phyloP scores from a whole-genome alignment of 2,329 filamentous ascomycete genomes.

The Parafenestella ontariensis region DNA sequence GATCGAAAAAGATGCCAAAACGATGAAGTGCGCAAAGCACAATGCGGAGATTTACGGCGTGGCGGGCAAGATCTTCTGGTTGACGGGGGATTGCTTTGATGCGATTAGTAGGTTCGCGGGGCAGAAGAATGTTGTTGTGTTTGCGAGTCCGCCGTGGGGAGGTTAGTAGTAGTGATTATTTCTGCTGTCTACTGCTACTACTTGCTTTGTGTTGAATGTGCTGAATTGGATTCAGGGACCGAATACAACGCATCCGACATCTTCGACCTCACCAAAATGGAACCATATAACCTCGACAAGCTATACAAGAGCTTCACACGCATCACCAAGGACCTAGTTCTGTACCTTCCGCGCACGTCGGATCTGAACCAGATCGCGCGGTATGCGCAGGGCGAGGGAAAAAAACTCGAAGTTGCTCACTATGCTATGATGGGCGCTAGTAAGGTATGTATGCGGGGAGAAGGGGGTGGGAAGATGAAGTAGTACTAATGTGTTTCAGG shows the following conservation, averaged over 20 bases:
- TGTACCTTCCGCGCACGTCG: constrained; percentile 77
- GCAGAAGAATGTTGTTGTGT: constrained; percentile 65
- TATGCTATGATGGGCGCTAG: constrained; percentile 92
- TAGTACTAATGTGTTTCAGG: constrained; percentile 38
- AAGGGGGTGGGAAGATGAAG: background rate
- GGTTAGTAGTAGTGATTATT: constrained; percentile 55
- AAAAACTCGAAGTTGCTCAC: constrained; percentile 61
- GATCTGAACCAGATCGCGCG: constrained; percentile 49
- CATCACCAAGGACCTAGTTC: constrained; percentile 63
- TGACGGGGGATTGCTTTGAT: constrained; percentile 86
- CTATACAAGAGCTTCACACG: constrained; percentile 51
- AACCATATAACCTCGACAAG: constrained; percentile 74
- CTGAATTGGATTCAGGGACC: constrained; percentile 57
- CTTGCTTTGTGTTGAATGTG: background rate
- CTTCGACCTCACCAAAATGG: constrained; percentile 85
- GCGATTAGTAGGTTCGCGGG: constrained; percentile 64
- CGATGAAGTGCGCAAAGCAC: constrained; percentile 87
- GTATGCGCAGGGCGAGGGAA: constrained; percentile 36
- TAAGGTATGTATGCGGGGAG: constrained; percentile 64
- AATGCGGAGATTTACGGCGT: constrained; percentile 90
- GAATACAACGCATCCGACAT: constrained; percentile 70
- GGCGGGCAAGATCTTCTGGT: constrained; percentile 78
- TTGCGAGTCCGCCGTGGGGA: constrained; percentile 77
- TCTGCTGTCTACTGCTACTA: background rate
- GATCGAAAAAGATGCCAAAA: constrained; percentile 82